Percentiles rank a stretch among this genome's conserved stretches.
phyloP scores from a whole-genome alignment of 2,329 filamentous ascomycete species.

The Aspergillus quadrilineatus region DNA sequence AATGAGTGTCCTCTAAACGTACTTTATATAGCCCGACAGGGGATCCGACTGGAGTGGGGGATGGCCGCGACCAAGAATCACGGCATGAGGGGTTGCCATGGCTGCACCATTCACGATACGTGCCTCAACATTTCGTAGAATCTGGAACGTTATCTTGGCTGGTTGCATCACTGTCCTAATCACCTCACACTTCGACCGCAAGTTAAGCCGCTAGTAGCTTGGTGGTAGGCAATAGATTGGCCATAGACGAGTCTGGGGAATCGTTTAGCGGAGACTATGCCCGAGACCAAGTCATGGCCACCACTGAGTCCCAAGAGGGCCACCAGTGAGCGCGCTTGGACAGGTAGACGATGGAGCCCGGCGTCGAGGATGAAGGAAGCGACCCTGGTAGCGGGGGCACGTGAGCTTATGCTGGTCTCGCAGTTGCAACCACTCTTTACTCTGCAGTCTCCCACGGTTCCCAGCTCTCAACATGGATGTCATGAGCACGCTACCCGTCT shows the following conservation, averaged over 20 bases:
- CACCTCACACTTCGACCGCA: conserved; percentile 3
- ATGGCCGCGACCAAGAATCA: conserved; percentile 4
- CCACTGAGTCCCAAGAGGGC: neutral
- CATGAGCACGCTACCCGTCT: too few relatives aligned
- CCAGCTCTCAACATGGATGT: neutral
- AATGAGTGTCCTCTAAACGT: conserved; percentile 1
- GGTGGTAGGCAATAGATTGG: conserved; percentile 10
- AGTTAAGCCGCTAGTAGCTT: conserved; percentile 18
- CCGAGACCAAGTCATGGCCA: neutral
- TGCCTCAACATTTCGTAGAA: conserved; percentile 12
- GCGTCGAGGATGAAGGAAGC: neutral
- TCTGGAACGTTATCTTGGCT: conserved; percentile 20
- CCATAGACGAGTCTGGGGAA: conserved; percentile 1
- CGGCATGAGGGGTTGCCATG: conserved; percentile 17
- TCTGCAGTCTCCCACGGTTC: conserved; percentile 1
- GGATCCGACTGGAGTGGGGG: neutral
- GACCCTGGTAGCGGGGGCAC: conserved; percentile 4
- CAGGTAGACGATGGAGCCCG: neutral
- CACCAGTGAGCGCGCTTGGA: conserved; percentile 7
- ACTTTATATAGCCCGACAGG: conserved; percentile 9
- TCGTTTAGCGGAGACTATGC: conserved; percentile 8
- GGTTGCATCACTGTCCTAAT: conserved; percentile 15
- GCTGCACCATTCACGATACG: conserved; percentile 10
- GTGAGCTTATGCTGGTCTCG: conserved; percentile 8
- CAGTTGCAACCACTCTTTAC: neutral